Percentiles rank a stretch among this genome's conserved stretches.
These are phyloP conservation scores for Apodospora peruviana DNA, from an alignment of 495 filamentous ascomycete genomes.

Conservation along the genomic window DNA sequence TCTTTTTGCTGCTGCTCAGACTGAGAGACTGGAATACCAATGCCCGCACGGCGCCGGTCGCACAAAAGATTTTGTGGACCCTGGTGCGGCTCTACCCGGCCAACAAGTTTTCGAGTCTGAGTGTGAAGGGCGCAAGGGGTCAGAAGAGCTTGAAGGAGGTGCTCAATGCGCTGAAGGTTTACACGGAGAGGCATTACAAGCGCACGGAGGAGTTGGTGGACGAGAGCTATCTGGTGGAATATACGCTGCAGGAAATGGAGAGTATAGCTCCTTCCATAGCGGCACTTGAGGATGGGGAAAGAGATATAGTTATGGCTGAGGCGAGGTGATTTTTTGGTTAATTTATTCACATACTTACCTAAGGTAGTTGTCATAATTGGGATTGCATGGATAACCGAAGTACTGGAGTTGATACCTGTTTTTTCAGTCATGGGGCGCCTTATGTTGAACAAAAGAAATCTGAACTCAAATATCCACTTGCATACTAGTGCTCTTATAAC, in stretches of 20 bases:
- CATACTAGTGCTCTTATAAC: too few species aligned
- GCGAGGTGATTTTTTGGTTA: too few species aligned
- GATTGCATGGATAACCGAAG: too few species aligned
- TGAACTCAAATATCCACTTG: too few species aligned
- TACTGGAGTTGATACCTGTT: too few species aligned
- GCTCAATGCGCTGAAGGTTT: conserved; percentile 71
- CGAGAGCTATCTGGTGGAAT: conserved; percentile 91
- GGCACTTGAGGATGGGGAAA: conserved; percentile 24
- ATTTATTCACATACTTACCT: too few species aligned
- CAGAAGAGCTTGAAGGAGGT: conserved; percentile 73
- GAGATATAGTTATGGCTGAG: conserved; percentile 39
- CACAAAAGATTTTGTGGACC: conserved; percentile 78
- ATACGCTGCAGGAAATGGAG: conserved; percentile 90
- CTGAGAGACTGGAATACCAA: conserved; percentile 97
- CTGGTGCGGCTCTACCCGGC: conserved; percentile 74
- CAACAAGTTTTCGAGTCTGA: conserved; percentile 53
- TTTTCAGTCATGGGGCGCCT: too few species aligned
- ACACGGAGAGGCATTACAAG: conserved; percentile 88
- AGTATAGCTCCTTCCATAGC: conserved; percentile 46
- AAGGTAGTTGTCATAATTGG: too few species aligned
- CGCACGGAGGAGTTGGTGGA: conserved; percentile 84
- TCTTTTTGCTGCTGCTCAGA: conserved; percentile 70
- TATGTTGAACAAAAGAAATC: too few species aligned
- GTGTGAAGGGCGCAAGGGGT: conserved; percentile 57
- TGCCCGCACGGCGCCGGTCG: conserved; percentile 73